Conservation (phyloP, 495 filamentous ascomycete genomes). For the Xylaria castorea region DNA sequence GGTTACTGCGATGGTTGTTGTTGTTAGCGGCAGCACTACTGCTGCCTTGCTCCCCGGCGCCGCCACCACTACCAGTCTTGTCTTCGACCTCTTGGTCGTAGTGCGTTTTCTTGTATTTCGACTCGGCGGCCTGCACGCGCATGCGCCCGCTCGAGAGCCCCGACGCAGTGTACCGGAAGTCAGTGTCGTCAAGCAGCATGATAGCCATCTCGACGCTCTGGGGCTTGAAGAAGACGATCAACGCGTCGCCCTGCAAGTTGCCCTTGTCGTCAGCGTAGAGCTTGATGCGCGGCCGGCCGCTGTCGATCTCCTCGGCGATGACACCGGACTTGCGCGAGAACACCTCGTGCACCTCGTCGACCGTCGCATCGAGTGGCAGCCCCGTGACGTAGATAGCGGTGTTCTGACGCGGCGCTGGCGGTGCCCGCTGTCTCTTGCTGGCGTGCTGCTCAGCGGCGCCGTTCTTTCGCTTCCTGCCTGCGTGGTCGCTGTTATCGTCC, state of each 20-base stretch:
- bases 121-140: constrained; percentile 83
- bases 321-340: constrained; percentile 90
- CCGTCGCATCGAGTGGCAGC: constrained; percentile 76
- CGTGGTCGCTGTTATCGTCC: constrained; percentile 30
- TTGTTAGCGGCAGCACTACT: constrained; percentile 39
- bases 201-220: constrained; percentile 90
- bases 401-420: constrained; percentile 69
- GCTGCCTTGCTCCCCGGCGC: constrained; percentile 44
- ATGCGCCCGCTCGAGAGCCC: constrained; percentile 66
- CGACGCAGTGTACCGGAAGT: constrained; percentile 71
- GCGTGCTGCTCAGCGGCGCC: constrained; percentile 56
- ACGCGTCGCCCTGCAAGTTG: constrained; percentile 88
- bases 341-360: constrained; percentile 78
- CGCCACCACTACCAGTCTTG: constrained; percentile 11
- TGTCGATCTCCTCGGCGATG: constrained; percentile 93
- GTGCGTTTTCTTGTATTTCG: constrained; percentile 79
- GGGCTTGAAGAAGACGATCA: constrained; percentile 92
- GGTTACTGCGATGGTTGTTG: constrained; percentile 28
- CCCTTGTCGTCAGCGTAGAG: constrained; percentile 86
- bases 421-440: constrained; percentile 41
- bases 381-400: constrained; percentile 90
- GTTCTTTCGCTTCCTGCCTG: constrained; percentile 73
- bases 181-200: constrained; percentile 87
- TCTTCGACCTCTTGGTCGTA: constrained; percentile 42
- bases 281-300: constrained; percentile 84